Base-by-base conservation (phyloP, 2,329 filamentous ascomycete genomes). In the Fusarium musae region DNA sequence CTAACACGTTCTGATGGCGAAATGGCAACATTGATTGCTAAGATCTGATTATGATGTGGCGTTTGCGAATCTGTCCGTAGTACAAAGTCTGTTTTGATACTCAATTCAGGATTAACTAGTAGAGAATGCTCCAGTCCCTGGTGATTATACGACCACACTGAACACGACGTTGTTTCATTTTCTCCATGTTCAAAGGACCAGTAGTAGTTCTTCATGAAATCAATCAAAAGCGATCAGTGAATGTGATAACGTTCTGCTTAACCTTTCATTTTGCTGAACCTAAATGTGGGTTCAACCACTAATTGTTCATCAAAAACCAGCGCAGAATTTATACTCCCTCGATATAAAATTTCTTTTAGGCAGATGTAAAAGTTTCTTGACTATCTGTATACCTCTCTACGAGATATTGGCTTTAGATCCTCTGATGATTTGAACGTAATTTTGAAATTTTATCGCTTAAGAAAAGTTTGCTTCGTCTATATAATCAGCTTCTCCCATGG, bases 31-130 rank as follows among this genome's bases (percentile, higher is more conserved):
- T 34, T 15, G 32, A 6, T 34, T 13, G 7, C 4, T 23, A 9
- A 26, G 11, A 6, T 26, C 34, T 52, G 12, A 52, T 30, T 52
- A 19, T 52, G 16, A 16, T 19, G 17, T 19, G 47, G 4, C 17
- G 21, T 5, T 19, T 23, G n/a, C 6, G 30, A 15, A 11, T 19
- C 11, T 15, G 12, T 15, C 23, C 6, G 23, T 32, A 13, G 47
- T 15, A 8, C 6, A 26, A 36, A 52, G 16, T 34, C n/a, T 34
- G 2, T 15, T 34, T n/a, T 8, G 11, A 17, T 17, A 13, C 9
- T 30, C 10, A 12, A 4, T 6, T 23, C 0, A 7, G 10, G 15
- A 23, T 23, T 6, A 13, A 23, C 4, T 26, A 12, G 32, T 12
- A 21, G 13, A 23, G 9, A 53, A 28, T 21, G 7, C 7, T 37